These are phyloP conservation scores for Alternaria hordeiaustralica DNA, from an alignment of 2,329 filamentous ascomycete species.

Conservation along the genomic window DNA sequence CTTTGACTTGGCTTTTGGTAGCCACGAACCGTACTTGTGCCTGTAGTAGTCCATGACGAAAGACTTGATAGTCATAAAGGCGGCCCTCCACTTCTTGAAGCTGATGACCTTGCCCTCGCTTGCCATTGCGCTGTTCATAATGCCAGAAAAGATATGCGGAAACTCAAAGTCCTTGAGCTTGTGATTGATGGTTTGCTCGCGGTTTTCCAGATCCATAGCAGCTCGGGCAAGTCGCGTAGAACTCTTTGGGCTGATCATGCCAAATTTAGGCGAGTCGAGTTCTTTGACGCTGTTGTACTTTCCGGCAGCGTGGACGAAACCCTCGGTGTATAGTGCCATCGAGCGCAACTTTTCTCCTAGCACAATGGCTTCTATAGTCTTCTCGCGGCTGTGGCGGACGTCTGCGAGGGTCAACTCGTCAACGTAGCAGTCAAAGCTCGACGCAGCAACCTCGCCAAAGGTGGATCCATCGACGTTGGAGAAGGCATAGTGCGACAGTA, in stretches of 20 bases:
- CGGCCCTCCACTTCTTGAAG: conserved; percentile 82
- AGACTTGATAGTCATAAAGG: conserved; percentile 76
- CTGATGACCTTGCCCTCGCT: conserved; percentile 77
- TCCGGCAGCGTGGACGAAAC: conserved; percentile 88
- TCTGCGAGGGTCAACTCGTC: conserved; percentile 80
- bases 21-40: conserved; percentile 75
- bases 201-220: conserved; percentile 76
- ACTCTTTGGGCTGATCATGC: conserved; percentile 72
- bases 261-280: conserved; percentile 72
- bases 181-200: conserved; percentile 72
- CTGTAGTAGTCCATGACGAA: conserved; percentile 76
- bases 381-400: conserved; percentile 80
- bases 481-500: conserved; percentile 65
- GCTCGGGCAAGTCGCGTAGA: conserved; percentile 82
- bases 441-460: conserved; percentile 66
- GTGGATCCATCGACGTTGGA: conserved; percentile 68
- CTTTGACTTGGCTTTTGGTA: conserved; percentile 88
- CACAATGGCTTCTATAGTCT: conserved; percentile 88
- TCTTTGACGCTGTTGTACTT: conserved; percentile 78
- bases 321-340: conserved; percentile 83
- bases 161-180: conserved; percentile 91
- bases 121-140: conserved; percentile 81
- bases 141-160: conserved; percentile 84
- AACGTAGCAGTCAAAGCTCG: conserved; percentile 76
- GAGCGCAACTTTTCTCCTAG: conserved; percentile 87